These are phyloP conservation scores for Aspergillus tanneri DNA, from an alignment of 2,329 filamentous ascomycete genomes.

Conservation along the genomic window DNA sequence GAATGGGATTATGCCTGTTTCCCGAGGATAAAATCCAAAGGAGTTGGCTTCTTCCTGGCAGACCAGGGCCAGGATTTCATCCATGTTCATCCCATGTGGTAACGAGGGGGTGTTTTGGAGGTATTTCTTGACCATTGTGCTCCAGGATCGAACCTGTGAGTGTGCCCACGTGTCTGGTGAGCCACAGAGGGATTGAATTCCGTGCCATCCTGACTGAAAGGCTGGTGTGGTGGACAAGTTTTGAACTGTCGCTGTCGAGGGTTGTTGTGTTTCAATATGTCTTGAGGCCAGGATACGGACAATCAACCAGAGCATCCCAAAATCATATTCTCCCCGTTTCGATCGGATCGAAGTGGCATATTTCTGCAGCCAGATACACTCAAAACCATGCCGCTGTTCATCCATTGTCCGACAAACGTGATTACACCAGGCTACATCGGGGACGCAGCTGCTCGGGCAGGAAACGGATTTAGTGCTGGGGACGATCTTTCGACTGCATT, in stretches of 20 bases:
- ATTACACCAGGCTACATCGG: conserved; percentile 32
- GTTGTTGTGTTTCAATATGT: conserved; percentile 10
- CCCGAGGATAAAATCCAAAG: conserved; percentile 19
- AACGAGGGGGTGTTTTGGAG: conserved; percentile 12
- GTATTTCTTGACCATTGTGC: conserved; percentile 31
- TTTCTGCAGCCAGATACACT: conserved; percentile 32
- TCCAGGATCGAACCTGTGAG: conserved; percentile 29
- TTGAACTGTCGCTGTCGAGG: background rate
- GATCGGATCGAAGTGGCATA: conserved; percentile 24
- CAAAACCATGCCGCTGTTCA: conserved; percentile 27
- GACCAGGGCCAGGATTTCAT: conserved; percentile 14
- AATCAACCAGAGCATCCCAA: conserved; percentile 38
- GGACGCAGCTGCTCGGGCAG: conserved; percentile 26
- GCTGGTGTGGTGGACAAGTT: background rate
- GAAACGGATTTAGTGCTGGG: conserved; percentile 4
- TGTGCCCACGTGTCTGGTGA: conserved; percentile 32
- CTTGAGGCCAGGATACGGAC: conserved; percentile 30
- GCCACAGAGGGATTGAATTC: conserved; percentile 30
- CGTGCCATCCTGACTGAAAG: conserved; percentile 25
- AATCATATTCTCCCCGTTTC: conserved; percentile 34
- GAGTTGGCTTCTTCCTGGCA: conserved; percentile 26
- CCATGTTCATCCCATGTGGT: conserved; percentile 11
- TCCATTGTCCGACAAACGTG: conserved; percentile 23
- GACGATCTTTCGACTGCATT: conserved; percentile 25
- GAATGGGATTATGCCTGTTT: conserved; percentile 10